Percentiles rank a stretch among this genome's conserved stretches.
Evolutionary conservation across 768 basidiomycete species (phyloP).

Genomic region (Hericium coralloides): DNA sequence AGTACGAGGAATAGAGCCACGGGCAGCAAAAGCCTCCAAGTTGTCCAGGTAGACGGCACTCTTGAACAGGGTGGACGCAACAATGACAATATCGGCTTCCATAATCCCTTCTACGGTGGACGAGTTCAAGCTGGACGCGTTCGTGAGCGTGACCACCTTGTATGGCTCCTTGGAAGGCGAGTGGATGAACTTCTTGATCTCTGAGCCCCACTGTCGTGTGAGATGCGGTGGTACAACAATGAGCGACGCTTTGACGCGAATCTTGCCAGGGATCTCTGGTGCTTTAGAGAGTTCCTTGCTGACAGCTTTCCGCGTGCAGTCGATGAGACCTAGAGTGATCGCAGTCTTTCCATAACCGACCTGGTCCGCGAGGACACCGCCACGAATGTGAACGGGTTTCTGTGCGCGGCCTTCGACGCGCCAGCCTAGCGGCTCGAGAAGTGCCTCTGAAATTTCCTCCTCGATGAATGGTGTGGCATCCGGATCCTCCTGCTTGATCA

Average conservation of each 20-base stretch:
- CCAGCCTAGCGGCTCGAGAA: constrained; percentile 83
- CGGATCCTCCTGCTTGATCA: constrained; percentile 68
- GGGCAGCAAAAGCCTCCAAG: constrained; percentile 60
- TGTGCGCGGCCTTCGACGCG: constrained; percentile 88
- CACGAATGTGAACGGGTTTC: constrained; percentile 63
- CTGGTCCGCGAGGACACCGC: constrained; percentile 91
- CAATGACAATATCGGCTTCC: constrained; percentile 79
- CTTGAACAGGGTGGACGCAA: constrained; percentile 81
- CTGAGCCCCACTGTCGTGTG: constrained; percentile 82
- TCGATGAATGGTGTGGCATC: constrained; percentile 73
- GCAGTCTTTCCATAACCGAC: constrained; percentile 98
- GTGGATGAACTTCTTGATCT: constrained; percentile 69
- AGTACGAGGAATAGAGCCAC: constrained; percentile 51
- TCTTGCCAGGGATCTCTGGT: constrained; percentile 45
- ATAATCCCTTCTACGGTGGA: constrained; percentile 65
- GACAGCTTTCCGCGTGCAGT: constrained; percentile 52
- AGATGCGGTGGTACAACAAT: constrained; percentile 87
- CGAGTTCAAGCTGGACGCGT: constrained; percentile 60
- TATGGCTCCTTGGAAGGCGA: constrained; percentile 32
- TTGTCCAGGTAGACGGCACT: constrained; percentile 70
- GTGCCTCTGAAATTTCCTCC: constrained; percentile 90
- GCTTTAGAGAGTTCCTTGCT: constrained; percentile 48
- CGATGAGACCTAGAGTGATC: constrained; percentile 84
- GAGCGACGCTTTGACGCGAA: constrained; percentile 73
- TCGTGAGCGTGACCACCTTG: constrained; percentile 58